phyloP scores from a whole-genome alignment of 2,329 filamentous ascomycete genomes.

The Cladosporium sp. region DNA sequence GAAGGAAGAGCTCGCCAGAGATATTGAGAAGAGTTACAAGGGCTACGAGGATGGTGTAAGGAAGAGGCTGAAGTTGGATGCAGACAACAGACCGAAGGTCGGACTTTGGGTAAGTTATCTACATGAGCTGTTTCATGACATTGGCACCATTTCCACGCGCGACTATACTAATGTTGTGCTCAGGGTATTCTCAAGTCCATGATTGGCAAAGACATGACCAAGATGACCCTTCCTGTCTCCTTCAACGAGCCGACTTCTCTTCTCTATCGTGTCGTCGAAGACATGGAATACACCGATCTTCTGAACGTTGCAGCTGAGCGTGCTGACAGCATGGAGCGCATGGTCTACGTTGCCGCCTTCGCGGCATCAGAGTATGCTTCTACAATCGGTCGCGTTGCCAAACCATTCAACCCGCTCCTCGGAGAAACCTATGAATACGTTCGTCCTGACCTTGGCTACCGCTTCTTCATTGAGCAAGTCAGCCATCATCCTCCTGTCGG shows the following conservation, averaged over 20 bases:
- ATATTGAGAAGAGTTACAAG: constrained; percentile 74
- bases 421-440: constrained; percentile 98
- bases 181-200: constrained; percentile 96
- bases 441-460: constrained; percentile 91
- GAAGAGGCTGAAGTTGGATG: constrained; percentile 77
- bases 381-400: constrained; percentile 92
- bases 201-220: constrained; percentile 99
- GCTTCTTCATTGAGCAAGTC: constrained; percentile 98
- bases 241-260: constrained; percentile 98
- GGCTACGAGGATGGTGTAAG: constrained; percentile 90
- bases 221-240: constrained; percentile 96
- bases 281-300: constrained; percentile 96
- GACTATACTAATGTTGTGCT: constrained; percentile 20
- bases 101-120: constrained; percentile 77
- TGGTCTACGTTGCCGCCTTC: constrained; percentile 93
- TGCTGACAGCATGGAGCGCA: constrained; percentile 79
- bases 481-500: constrained; percentile 95
- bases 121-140: neutral
- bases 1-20: constrained; percentile 46
- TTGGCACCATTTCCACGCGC: neutral
- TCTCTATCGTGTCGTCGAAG: constrained; percentile 89
- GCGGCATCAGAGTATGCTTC: constrained; percentile 95
- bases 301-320: constrained; percentile 84
- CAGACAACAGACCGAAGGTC: constrained; percentile 88
- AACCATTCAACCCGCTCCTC: constrained; percentile 94